These are phyloP conservation scores for Trichoderma endophyticum DNA, from an alignment of 2,329 filamentous ascomycete species.

Conservation along the genomic window DNA sequence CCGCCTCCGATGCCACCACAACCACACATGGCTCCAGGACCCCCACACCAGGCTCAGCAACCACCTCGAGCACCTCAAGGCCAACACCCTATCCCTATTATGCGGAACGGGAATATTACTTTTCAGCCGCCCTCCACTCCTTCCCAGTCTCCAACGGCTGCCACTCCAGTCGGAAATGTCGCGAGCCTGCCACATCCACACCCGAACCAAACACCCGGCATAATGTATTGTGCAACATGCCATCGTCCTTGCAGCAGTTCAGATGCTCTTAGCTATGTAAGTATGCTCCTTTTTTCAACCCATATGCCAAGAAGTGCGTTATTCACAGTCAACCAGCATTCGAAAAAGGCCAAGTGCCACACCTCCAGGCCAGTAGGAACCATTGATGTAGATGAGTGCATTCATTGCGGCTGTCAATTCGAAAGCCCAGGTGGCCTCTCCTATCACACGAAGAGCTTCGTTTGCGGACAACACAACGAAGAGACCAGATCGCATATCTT, in stretches of 20 bases:
- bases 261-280: conserved; percentile 33
- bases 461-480: conserved; percentile 44
- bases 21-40: not conserved
- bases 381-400: conserved; percentile 38
- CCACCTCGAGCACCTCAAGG: not conserved
- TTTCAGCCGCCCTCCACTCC: not conserved
- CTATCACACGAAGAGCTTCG: conserved; percentile 44
- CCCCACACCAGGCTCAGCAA: not conserved
- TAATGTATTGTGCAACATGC: conserved; percentile 32
- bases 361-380: too few relatives aligned
- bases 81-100: not conserved
- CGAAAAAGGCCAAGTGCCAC: conserved; percentile 14
- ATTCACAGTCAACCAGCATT: conserved; percentile 3
- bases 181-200: not conserved
- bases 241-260: conserved; percentile 35
- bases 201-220: not conserved
- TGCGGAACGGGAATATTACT: not conserved
- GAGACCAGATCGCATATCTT: conserved; percentile 7
- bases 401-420: conserved; percentile 46
- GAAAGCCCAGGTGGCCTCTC: conserved; percentile 38
- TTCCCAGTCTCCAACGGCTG: not conserved
- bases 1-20: conserved; percentile 4
- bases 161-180: not conserved
- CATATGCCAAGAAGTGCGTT: not conserved
- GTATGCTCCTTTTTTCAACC: not conserved